phyloP scores from a whole-genome alignment of 192 early-diverging fungal species.

The Coemansia sp. region DNA sequence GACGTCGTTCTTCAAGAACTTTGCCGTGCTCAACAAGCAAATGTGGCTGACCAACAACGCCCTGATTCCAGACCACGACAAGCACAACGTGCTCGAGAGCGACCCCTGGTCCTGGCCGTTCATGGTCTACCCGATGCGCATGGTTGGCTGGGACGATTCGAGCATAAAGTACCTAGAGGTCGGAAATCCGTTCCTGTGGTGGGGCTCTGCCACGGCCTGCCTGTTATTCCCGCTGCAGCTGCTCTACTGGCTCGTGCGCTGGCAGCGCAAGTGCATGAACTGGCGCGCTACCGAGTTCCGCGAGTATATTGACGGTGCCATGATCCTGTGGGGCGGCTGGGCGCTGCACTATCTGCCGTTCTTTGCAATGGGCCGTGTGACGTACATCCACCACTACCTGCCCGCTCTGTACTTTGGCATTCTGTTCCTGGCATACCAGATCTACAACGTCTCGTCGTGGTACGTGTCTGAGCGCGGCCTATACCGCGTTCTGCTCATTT shows the following conservation, averaged over 20 bases:
- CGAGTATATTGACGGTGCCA: slow-evolving; percentile 62
- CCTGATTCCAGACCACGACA: slow-evolving; percentile 49
- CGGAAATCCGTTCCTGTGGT: slow-evolving; percentile 89
- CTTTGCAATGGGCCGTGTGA: slow-evolving; percentile 88
- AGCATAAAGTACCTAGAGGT: slow-evolving; percentile 84
- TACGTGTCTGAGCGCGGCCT: slow-evolving; percentile 58
- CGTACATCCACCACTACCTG: slow-evolving; percentile 97
- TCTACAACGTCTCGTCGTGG: slow-evolving; percentile 59
- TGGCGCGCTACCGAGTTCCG: slow-evolving; percentile 46
- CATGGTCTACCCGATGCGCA: slow-evolving; percentile 77
- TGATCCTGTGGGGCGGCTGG: slow-evolving; percentile 88
- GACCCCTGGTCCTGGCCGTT: slow-evolving; percentile 87
- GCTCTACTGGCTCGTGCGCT: slow-evolving; percentile 19
- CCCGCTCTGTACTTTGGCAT: slow-evolving; percentile 84
- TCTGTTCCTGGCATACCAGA: slow-evolving; percentile 70
- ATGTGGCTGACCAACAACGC: slow-evolving; percentile 56
- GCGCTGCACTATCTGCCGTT: slow-evolving; percentile 89
- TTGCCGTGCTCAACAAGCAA: slow-evolving; percentile 49
- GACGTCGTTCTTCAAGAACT: slow-evolving; percentile 41
- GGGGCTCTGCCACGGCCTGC: slow-evolving; percentile 60
- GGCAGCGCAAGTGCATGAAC: slow-evolving; percentile 28
- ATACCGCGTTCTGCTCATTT: slow-evolving; percentile 47
- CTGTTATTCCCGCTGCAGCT: slow-evolving; percentile 37
- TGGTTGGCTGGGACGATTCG: slow-evolving; percentile 83
- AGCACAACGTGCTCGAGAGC: slow-evolving; percentile 60